These are phyloP conservation scores for Cinnamomum chago DNA, from an alignment of 164 flowering plant species.

Conservation along the genomic window DNA sequence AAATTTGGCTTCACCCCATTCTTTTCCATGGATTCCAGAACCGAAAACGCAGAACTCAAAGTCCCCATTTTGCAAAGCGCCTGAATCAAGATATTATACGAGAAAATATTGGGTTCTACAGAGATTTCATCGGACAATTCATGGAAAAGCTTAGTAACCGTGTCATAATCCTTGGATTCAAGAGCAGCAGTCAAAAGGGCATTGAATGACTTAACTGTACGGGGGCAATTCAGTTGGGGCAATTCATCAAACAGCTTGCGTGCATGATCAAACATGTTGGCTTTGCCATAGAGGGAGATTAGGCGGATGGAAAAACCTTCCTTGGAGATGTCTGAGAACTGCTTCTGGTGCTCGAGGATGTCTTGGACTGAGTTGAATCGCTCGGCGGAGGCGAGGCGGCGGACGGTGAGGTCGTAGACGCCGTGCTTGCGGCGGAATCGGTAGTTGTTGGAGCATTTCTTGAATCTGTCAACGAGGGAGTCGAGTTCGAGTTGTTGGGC, in stretches of 20 bases:
- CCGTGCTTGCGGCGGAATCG: constrained; percentile 34
- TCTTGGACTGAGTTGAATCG: constrained; percentile 28
- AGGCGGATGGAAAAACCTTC: constrained; percentile 30
- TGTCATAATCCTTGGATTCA: constrained; percentile 26
- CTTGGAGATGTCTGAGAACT: constrained; percentile 17
- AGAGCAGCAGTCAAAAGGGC: constrained; percentile 43
- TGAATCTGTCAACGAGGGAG: constrained; percentile 42
- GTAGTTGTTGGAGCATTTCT: constrained; percentile 21
- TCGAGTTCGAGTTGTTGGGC: constrained; percentile 28
- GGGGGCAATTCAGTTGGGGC: constrained; percentile 34
- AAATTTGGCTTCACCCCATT: constrained; percentile 32
- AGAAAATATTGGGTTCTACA: constrained; percentile 29
- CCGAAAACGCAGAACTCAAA: constrained; percentile 28
- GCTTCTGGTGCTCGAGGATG: constrained; percentile 39
- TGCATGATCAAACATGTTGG: constrained; percentile 47
- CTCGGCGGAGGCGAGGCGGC: constrained; percentile 32
- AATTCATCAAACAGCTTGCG: constrained; percentile 51
- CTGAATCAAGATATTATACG: constrained; percentile 36
- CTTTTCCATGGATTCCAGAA: constrained; percentile 37
- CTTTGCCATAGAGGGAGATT: constrained; percentile 29
- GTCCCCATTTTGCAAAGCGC: constrained; percentile 34
- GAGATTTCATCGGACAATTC: constrained; percentile 24
- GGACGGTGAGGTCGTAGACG: constrained; percentile 26
- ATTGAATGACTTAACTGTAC: constrained; percentile 40
- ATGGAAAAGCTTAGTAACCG: constrained; percentile 28